Evolutionary conservation across 495 filamentous ascomycete genomes (phyloP).

Genomic region (Neurospora sp.): DNA sequence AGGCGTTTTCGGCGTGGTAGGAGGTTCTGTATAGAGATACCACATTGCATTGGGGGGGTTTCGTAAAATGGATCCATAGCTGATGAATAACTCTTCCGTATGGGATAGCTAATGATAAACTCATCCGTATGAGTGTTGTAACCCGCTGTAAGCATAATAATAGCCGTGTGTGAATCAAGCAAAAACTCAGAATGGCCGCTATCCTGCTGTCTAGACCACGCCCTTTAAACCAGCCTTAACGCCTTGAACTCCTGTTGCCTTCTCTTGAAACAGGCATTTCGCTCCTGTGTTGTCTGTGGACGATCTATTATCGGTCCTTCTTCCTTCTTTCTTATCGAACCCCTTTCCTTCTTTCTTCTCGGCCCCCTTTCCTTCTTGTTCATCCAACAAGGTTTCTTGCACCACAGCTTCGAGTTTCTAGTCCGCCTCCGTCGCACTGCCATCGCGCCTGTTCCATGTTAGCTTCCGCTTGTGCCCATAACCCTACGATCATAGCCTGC

Average conservation of each 20-base stretch:
- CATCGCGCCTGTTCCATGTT: conserved; percentile 34
- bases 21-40: neutral
- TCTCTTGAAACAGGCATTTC: neutral
- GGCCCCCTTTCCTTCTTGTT: neutral
- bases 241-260: neutral
- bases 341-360: neutral
- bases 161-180: neutral
- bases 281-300: neutral
- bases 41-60: neutral
- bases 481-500: neutral
- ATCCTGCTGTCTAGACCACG: neutral
- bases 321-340: neutral
- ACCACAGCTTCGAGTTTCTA: neutral
- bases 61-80: neutral
- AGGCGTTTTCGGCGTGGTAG: neutral
- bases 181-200: neutral
- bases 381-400: neutral
- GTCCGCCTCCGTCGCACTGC: conserved; percentile 36
- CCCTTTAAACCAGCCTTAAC: neutral
- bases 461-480: neutral
- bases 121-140: neutral
- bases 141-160: neutral
- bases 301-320: neutral
- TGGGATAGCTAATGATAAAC: neutral
- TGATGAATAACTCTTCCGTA: neutral